Evolutionary conservation across 805 yeast species (phyloP), one percentile per base, ranked within the genome.

Genomic region (Metschnikowia orientalis): DNA sequence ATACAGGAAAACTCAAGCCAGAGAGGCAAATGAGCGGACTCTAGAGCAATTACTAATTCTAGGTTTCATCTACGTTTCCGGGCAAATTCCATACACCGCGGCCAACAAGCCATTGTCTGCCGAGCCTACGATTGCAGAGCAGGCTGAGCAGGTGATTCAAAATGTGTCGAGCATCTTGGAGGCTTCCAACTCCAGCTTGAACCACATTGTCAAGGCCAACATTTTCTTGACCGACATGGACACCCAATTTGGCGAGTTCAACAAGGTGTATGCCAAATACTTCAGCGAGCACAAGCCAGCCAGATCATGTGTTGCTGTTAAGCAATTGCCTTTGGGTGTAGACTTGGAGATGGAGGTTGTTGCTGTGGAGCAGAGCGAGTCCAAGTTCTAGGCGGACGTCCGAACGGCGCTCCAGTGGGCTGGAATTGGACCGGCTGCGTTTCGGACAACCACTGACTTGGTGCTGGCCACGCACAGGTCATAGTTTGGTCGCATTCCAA

Each of bases 301-400:
- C 23, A 86, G 98, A 75, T 85, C 97, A 2, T 92, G 97, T 71
- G 95, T 92, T 50, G 97, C 97, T 27, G 97, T 89, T 43, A 81
- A 79, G 63, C 79, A 77, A 43, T 79, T 92, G 50, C 98, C 98
- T 41, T 75, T 92, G 60, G 87, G 87, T 41, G 86, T 79, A 41
- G 84, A 77, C 42, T 71, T 87, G 51, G 98, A 92, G 70, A 75
- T 92, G 66, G 98, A 90, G 69, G 89, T 83, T 42, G 69, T 92
- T 64, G 98, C 97, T 40, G 68, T 83, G 37, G 95, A 81, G 62
- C 61, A 57, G 51, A 61, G 53, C 15, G 51, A 50, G 21, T 33
- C 56, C 36, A 63, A 60, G 48, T 60, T 63, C 49, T 62, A 54
- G 40, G 18, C n/a, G n/a, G n/a, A n/a, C n/a, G n/a, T n/a, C n/a